Base-by-base conservation (phyloP, 1,284 basidiomycete species). In the Trichosporon coremiiforme region DNA sequence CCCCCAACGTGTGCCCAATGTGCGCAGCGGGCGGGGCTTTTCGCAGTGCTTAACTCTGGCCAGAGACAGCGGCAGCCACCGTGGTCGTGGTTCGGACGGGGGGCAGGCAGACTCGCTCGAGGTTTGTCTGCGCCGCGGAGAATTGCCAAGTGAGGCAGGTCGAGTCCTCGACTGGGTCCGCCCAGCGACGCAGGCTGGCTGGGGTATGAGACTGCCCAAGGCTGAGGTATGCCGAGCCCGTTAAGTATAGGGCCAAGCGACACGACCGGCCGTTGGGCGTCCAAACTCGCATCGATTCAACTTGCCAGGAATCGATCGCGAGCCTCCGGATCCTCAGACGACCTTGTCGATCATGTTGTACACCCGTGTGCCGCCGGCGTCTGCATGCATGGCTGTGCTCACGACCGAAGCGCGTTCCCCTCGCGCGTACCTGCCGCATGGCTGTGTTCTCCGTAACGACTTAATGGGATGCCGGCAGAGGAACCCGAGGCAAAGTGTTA, bases 121-220 rank as follows among this genome's bases (percentile, higher is more conserved):
- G n/a, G n/a, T n/a, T n/a, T n/a, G 0, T 53, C 50, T 53, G 50
- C 50, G 50, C 50, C 50, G 50, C 45, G 45, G 45, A 4, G 50
- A 53, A 53, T 53, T 53, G 50, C 50, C 50, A 53, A 53, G 50
- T 53, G 50, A 53, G 50, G 50, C 50, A 53, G 50, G 50, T 53
- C 5, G 50, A 6, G 36, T 0, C n/a, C 41, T 45, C 17, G 6
- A 2, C 20, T 20, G 4, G n/a, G n/a, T n/a, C n/a, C n/a, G n/a
- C n/a, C n/a, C n/a, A n/a, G 41, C 41, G 6, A n/a, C 10, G 38
- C 38, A 41, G n/a, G n/a, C n/a, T n/a, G 17, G 17, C 17, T 45
- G 41, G 1, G 41, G 41, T 45, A 0, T 45, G 41, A n/a, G 41
- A 0, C 41, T 45, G 4, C 25, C 41, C n/a, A 5, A 45, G 17